phyloP scores from a whole-genome alignment of 805 yeast species.

The Scheffersomyces stipitis region DNA sequence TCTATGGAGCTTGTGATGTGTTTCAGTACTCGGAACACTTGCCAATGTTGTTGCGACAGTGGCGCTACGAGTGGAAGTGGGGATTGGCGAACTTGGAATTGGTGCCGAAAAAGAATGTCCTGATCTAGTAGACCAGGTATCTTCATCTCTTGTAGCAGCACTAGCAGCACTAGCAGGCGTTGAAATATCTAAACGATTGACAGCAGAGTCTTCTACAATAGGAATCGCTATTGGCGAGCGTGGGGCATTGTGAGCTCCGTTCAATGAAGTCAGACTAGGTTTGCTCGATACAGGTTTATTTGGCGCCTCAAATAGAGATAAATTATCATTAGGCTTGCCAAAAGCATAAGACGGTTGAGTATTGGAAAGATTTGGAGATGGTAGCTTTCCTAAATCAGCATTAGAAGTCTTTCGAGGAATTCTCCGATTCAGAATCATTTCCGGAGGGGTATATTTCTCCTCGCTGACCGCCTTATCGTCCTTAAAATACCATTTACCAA shows the following conservation, averaged over 20 bases:
- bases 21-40: no score
- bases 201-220: no score
- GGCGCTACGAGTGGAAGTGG: neutral
- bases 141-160: neutral
- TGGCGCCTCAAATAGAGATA: neutral
- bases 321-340: conserved; percentile 9
- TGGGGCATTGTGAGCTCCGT: no score
- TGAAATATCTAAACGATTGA: no score
- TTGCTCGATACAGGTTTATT: conserved; percentile 1
- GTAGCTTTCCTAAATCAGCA: conserved; percentile 1
- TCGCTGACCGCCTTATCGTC: conserved; percentile 28
- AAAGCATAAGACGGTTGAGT: conserved; percentile 21
- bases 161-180: neutral
- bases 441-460: conserved; percentile 49
- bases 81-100: neutral
- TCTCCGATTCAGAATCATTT: conserved; percentile 65
- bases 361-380: neutral
- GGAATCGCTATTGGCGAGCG: no score
- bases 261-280: neutral
- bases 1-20: no score
- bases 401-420: conserved; percentile 21
- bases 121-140: neutral
- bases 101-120: neutral
- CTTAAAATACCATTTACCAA: conserved; percentile 70
- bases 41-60: neutral